Evolutionary conservation across 495 filamentous ascomycete genomes (phyloP), one percentile per base, ranked within the genome.

Genomic region (Aspergillus coremiiformis): DNA sequence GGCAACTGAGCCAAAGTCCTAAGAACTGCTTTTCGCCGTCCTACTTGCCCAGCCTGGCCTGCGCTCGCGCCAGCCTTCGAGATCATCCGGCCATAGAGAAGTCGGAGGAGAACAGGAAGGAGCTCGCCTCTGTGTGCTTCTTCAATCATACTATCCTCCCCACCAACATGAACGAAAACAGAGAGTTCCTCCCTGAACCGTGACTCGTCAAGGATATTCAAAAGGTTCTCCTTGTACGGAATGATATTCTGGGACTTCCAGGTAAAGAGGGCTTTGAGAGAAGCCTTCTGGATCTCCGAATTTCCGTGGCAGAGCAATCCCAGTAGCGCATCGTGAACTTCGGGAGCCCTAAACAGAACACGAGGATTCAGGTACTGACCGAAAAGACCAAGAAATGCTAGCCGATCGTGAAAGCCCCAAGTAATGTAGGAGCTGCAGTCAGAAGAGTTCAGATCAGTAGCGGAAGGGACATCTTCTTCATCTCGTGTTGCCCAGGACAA

Each of bases 131-230:
- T 82, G 63, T 97, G 87, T 43, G 87, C 80, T 17, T 80, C 69
- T 60, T 85, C 83, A 42, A 96, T 84, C 49, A 82, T 68, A 55
- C 84, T 88, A 48, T 90, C 84, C 8, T 90, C 86, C 5, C 74
- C 63, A 10, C 73, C 77, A 24, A 79, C 67, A 59, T 90, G 87
- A 44, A 97, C 81, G 49, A 97, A 85, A 1, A 90, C 81, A 0
- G 89, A 80, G 12, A 97, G 78, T 67, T 96, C 90, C 60, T 97
- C 94, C 59, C 88, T 84, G 70, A 97, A 96, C 39, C 87, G 76
- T 3, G 88, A 80, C 53, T 97, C 93, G 57, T 99, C 94, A 12
- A 97, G 76, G 4, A 99, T 75, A 55, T 92, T 93, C 32, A 88
- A 78, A 7, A 99, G 74, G 54, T 90, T 86, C 57, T 96, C 91